These are phyloP conservation scores for Flagelloscypha sp. DNA, from an alignment of 768 basidiomycete genomes.

Conservation along the genomic window DNA sequence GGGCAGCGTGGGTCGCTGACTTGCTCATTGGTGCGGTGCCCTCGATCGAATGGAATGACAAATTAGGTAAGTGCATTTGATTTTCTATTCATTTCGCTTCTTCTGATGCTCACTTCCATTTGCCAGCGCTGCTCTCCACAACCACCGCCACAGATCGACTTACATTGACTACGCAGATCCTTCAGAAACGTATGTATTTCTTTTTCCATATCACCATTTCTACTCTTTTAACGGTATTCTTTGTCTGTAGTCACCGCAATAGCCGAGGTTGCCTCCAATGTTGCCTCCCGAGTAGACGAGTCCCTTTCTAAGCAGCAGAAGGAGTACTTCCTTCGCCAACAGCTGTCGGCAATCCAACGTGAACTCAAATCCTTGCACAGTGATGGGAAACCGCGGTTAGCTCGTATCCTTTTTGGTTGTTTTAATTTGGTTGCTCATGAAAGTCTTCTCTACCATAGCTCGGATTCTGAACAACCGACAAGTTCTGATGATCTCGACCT, in stretches of 20 bases:
- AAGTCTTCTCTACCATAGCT: conserved; percentile 7
- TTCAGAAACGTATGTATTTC: conserved; percentile 69
- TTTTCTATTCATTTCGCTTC: not conserved
- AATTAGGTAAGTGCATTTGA: conserved; percentile 45
- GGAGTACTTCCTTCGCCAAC: conserved; percentile 79
- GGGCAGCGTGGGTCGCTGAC: conserved; percentile 71
- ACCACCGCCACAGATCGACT: conserved; percentile 55
- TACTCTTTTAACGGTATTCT: too few relatives aligned
- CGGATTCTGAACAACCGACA: conserved; percentile 14
- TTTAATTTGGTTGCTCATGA: too few relatives aligned
- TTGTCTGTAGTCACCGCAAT: too few relatives aligned
- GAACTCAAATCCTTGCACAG: conserved; percentile 55
- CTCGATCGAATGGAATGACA: conserved; percentile 64
- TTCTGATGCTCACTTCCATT: not conserved
- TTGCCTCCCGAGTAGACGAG: conserved; percentile 73
- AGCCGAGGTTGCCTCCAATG: conserved; percentile 74
- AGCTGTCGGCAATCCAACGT: conserved; percentile 71
- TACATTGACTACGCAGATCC: conserved; percentile 57
- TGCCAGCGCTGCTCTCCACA: conserved; percentile 52
- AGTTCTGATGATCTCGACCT: conserved; percentile 31
- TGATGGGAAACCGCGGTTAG: too few relatives aligned
- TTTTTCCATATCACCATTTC: too few relatives aligned
- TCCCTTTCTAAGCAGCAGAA: conserved; percentile 84
- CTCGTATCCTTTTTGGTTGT: too few relatives aligned
- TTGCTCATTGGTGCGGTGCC: conserved; percentile 50